A percentile compares a stretch with the other conserved stretches of the same genome.
phyloP scores from a whole-genome alignment of 139 green algal species.

The Mychonastes homosphaera region DNA sequence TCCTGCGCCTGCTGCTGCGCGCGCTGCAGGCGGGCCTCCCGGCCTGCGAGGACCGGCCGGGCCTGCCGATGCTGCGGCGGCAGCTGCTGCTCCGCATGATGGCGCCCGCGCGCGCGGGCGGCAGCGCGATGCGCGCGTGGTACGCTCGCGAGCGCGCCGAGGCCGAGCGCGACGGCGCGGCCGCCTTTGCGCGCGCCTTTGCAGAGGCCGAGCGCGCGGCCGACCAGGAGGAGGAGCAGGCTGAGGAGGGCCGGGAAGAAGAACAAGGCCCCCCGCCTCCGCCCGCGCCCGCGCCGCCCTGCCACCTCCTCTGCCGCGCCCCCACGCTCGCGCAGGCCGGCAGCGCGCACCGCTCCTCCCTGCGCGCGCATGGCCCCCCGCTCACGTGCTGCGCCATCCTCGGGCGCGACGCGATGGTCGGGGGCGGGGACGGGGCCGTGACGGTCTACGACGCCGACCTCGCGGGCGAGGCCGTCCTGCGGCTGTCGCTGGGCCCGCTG shows the following conservation, averaged over 20 bases:
- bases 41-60: conserved; percentile 44
- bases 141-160: conserved; percentile 16
- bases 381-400: conserved; percentile 38
- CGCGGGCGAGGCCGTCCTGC: conserved; percentile 43
- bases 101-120: conserved; percentile 26
- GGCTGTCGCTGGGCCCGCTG: conserved; percentile 36
- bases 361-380: conserved; percentile 74
- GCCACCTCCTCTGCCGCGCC: conserved; percentile 48
- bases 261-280: too few relatives aligned
- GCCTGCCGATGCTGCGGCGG: conserved; percentile 48
- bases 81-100: conserved; percentile 67
- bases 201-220: conserved; percentile 1
- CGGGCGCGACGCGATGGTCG: conserved; percentile 8
- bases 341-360: conserved; percentile 61
- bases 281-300: conserved; percentile 10
- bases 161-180: neutral
- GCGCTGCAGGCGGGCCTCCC: conserved; percentile 70
- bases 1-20: conserved; percentile 32
- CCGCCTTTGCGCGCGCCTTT: conserved; percentile 1
- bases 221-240: neutral
- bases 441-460: conserved; percentile 41
- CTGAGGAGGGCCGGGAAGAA: neutral
- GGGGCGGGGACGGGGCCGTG: conserved; percentile 27
- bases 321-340: conserved; percentile 68
- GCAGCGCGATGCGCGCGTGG: conserved; percentile 11